These are phyloP conservation scores for Colletotrichum lini DNA, from an alignment of 2,329 filamentous ascomycete species.

Conservation along the genomic window DNA sequence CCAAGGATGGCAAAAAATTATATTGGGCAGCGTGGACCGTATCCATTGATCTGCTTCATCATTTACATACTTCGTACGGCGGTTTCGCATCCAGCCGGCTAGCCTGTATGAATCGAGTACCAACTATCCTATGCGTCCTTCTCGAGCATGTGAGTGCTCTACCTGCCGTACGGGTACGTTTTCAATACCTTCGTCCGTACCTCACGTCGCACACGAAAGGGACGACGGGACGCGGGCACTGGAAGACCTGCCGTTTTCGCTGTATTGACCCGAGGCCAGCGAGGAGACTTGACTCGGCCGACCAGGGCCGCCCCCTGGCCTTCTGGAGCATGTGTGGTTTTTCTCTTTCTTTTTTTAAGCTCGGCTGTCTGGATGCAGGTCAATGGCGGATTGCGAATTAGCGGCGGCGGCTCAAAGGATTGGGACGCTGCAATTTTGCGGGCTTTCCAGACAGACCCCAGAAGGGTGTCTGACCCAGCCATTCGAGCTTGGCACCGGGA, in stretches of 20 bases:
- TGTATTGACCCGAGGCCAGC: constrained; percentile 20
- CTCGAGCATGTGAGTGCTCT: constrained; percentile 10
- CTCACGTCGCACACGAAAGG: background rate
- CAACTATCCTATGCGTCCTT: background rate
- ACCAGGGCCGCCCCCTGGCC: constrained; percentile 26
- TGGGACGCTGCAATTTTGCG: constrained; percentile 27
- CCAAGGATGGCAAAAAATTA: constrained; percentile 39
- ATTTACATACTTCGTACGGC: constrained; percentile 31
- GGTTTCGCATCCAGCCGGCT: constrained; percentile 9
- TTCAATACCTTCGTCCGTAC: background rate
- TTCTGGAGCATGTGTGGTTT: constrained; percentile 24
- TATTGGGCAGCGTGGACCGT: constrained; percentile 27
- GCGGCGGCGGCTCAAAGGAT: constrained; percentile 38
- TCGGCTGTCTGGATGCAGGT: constrained; percentile 42
- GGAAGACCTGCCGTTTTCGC: constrained; percentile 25
- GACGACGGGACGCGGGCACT: background rate
- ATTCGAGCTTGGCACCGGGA: constrained; percentile 32
- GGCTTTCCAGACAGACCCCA: constrained; percentile 23
- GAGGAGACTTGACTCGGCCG: constrained; percentile 37
- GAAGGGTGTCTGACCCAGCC: constrained; percentile 9
- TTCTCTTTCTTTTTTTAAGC: constrained; percentile 36
- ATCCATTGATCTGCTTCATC: constrained; percentile 39
- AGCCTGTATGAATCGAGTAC: constrained; percentile 2
- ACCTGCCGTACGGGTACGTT: background rate
- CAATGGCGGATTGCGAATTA: constrained; percentile 33